phyloP scores from a whole-genome alignment of 495 filamentous ascomycete species.

The Clavariopsis aquatica region DNA sequence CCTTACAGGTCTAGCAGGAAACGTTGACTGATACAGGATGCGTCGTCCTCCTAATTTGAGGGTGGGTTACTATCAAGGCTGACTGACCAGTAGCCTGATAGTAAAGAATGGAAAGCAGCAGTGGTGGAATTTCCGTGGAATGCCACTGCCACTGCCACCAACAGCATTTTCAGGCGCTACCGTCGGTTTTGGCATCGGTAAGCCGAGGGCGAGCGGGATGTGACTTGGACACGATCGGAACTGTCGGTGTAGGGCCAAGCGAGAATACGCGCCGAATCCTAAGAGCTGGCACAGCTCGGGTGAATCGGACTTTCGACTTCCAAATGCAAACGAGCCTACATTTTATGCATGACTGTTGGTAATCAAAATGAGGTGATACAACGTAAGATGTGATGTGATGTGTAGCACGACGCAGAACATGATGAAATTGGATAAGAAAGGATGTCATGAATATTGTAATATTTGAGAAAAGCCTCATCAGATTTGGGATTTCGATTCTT shows the following conservation, averaged over 20 bases:
- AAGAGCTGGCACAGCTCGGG: neutral
- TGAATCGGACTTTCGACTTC: neutral
- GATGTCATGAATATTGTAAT: neutral
- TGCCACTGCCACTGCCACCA: neutral
- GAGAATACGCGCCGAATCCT: neutral
- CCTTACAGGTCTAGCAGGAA: too few species aligned
- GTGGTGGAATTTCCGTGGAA: neutral
- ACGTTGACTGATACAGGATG: too few species aligned
- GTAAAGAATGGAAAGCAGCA: neutral
- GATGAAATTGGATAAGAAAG: neutral
- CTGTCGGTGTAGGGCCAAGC: neutral
- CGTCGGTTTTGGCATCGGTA: neutral
- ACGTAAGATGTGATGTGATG: neutral
- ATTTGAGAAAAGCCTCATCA: neutral
- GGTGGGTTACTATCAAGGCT: neutral
- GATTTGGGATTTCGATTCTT: neutral
- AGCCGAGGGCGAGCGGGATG: neutral
- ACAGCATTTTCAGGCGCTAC: neutral
- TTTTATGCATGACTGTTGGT: neutral
- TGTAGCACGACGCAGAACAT: neutral
- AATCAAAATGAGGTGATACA: neutral
- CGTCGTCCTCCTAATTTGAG: neutral
- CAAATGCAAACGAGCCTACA: neutral
- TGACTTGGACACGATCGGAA: neutral
- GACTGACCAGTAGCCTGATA: neutral